Evolutionary conservation across 2,329 filamentous ascomycete genomes (phyloP), one percentile per base, ranked within the genome.

Genomic region (Trichoderma polysporum): DNA sequence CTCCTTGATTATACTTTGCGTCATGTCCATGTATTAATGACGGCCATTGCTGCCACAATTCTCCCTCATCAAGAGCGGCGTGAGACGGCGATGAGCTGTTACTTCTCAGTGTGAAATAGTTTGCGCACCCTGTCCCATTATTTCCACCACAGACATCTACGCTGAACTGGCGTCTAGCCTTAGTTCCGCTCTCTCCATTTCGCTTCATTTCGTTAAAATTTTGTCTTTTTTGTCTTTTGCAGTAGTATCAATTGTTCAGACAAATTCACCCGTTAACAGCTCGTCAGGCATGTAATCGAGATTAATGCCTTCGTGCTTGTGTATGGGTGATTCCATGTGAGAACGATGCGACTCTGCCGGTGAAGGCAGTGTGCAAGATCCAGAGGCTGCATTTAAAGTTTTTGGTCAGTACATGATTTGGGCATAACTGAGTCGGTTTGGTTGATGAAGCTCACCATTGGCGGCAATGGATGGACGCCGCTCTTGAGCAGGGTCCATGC

Each of bases 281-380:
- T 71, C 72, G 50, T 80, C 77, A 1, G 78, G 74, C 75, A 79
- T 77, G 54, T 79, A 76, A 66, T 81, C 77, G 61, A 67, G 66
- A 33, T 67, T 67, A 8, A 67, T 63, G 41, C 65, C 50, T 29
- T 62, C 37, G 5, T 52, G 45, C n/a, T 64, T 63, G 25, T 35
- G 29, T 17, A 57, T n/a, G 1, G 66, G 52, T 3, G 45, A 59
- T 35, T 37, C 45, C 35, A 53, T 33, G 12, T 54, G 53, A 12
- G 66, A 58, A 1, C 27, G 50, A 8, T 64, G 59, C 7, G 66
- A 67, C 45, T 67, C 59, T 22, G 59, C 27, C 10, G 66, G 66
- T 4, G 66, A 67, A n/a, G 66, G 59, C 59, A 67, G 37, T 4
- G 59, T 64, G 45, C 27, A 58, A 17, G 66, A 64, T 27, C 60